phyloP scores from a whole-genome alignment of 352 stramenopile species.

The Globisporangium radiosum region DNA sequence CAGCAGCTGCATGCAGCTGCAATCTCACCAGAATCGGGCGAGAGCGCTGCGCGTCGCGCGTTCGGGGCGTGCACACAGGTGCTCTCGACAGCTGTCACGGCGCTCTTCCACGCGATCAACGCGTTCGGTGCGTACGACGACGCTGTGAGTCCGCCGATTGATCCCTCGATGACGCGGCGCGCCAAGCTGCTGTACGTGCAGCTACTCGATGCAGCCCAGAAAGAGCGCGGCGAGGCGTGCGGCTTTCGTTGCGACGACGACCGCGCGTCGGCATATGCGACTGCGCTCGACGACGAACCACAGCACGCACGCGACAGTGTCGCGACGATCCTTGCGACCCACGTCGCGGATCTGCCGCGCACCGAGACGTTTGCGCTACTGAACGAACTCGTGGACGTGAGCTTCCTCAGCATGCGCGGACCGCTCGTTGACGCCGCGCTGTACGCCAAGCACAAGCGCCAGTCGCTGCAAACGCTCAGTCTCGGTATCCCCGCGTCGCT shows the following conservation, averaged over 20 bases:
- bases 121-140: conserved; percentile 24
- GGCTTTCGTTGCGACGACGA: conserved; percentile 26
- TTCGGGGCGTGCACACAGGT: conserved; percentile 53
- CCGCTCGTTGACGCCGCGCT: conserved; percentile 35
- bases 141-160: conserved; percentile 3
- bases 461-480: conserved; percentile 23
- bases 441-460: conserved; percentile 36
- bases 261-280: not conserved
- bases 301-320: conserved; percentile 14
- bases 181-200: conserved; percentile 67
- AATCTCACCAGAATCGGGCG: not conserved
- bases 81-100: conserved; percentile 37
- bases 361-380: conserved; percentile 36
- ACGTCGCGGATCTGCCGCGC: conserved; percentile 9
- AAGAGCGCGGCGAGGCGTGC: conserved; percentile 60
- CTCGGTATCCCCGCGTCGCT: conserved; percentile 17
- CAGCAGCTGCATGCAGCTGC: conserved; percentile 2
- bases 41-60: conserved; percentile 14
- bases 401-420: conserved; percentile 58
- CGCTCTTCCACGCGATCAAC: conserved; percentile 46
- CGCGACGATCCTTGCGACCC: conserved; percentile 11
- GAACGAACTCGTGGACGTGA: conserved; percentile 58
- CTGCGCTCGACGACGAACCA: conserved; percentile 1
- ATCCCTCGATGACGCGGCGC: conserved; percentile 33
- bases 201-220: conserved; percentile 57